phyloP scores from a whole-genome alignment of 2,329 filamentous ascomycete species.

The Coniochaeta pulveracea region DNA sequence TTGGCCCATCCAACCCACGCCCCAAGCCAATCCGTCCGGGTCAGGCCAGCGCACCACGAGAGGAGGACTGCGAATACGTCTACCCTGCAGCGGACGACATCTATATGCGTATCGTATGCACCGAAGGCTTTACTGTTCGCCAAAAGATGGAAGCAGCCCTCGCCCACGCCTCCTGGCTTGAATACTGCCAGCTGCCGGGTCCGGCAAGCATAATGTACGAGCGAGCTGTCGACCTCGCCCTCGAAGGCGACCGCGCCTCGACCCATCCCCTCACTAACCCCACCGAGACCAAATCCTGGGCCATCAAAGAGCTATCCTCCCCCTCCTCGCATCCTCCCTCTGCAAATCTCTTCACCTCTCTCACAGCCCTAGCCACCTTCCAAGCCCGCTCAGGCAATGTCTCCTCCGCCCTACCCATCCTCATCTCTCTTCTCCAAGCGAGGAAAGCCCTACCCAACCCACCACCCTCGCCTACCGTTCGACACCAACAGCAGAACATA shows the following conservation, averaged over 20 bases:
- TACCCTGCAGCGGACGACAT: constrained; percentile 62
- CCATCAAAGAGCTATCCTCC: constrained; percentile 48
- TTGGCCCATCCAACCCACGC: constrained; percentile 73
- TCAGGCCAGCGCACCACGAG: constrained; percentile 50
- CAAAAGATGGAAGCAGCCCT: constrained; percentile 75
- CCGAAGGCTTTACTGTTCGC: constrained; percentile 63
- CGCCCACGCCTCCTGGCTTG: constrained; percentile 75
- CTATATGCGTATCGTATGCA: constrained; percentile 75
- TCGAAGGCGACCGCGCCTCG: constrained; percentile 28
- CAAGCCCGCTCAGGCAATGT: constrained; percentile 60
- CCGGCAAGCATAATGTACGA: constrained; percentile 62
- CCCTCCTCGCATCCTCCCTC: no score
- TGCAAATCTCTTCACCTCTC: constrained; percentile 59
- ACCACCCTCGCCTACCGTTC: constrained; percentile 1
- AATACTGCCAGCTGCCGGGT: constrained; percentile 57
- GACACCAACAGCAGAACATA: constrained; percentile 9
- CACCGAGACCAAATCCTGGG: constrained; percentile 49
- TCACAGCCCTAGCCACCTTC: constrained; percentile 71
- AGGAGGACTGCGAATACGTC: constrained; percentile 63
- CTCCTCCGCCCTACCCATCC: constrained; percentile 64
- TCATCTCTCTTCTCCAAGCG: constrained; percentile 73
- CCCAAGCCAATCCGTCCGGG: constrained; percentile 62
- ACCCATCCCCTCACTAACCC: constrained; percentile 29
- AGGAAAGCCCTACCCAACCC: constrained; percentile 46
- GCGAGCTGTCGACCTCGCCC: constrained; percentile 67